Conservation (phyloP, 2,329 filamentous ascomycete species). For the Exutisphaerella laricina region DNA sequence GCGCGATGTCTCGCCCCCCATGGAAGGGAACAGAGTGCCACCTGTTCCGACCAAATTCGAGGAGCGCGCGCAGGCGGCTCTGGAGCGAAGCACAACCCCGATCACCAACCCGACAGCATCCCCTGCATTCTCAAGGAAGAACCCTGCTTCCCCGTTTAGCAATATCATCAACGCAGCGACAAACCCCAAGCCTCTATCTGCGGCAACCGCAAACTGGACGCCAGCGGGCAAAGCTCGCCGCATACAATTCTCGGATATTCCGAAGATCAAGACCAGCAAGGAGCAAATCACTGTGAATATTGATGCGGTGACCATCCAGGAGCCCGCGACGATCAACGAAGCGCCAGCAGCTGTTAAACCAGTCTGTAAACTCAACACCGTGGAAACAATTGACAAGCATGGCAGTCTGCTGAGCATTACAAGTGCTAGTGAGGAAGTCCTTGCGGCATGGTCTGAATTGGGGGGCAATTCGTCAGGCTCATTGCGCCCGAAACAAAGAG, state of each 20-base stretch:
- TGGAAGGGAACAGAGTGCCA: background rate
- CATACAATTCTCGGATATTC: background rate
- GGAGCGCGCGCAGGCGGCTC: background rate
- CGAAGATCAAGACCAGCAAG: conserved; percentile 1
- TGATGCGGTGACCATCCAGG: background rate
- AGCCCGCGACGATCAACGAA: background rate
- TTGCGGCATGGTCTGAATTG: conserved; percentile 44
- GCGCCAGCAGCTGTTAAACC: background rate
- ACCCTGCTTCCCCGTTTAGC: conserved; percentile 6
- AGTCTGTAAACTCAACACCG: conserved; percentile 12
- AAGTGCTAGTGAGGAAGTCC: conserved; percentile 43
- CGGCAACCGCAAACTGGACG: conserved; percentile 2
- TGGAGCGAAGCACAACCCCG: background rate
- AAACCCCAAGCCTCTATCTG: conserved; percentile 1
- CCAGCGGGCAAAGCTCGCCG: conserved; percentile 1
- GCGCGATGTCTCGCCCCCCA: background rate
- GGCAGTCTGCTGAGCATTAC: conserved; percentile 26
- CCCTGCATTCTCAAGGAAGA: background rate
- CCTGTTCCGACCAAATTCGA: background rate
- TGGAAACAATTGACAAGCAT: conserved; percentile 11
- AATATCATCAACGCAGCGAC: conserved; percentile 7
- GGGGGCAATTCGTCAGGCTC: conserved; percentile 32
- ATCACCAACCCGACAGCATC: background rate
- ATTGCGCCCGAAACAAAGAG: background rate
- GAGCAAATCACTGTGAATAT: background rate